phyloP scores from a whole-genome alignment of 208 protist genomes.

The Trypanosoma vivax region DNA sequence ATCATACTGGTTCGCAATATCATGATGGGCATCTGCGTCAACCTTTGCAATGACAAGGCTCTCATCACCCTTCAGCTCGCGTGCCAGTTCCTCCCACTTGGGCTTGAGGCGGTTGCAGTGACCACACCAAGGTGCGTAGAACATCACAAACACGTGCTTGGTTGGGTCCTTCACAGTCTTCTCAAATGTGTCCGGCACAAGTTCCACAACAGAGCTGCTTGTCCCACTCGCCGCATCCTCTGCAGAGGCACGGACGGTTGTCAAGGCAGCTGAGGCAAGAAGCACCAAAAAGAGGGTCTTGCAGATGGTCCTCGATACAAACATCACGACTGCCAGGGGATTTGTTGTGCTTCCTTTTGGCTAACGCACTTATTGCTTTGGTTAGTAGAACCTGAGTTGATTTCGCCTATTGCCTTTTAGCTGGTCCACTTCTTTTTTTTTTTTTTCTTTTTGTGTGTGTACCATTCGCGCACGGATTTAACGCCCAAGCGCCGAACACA shows the following conservation, averaged over 20 bases:
- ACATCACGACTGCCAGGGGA: too few species aligned
- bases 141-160: slow-evolving; percentile 94
- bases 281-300: too few species aligned
- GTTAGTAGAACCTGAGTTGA: too few species aligned
- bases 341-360: too few species aligned
- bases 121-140: slow-evolving; percentile 96
- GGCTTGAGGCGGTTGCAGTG: slow-evolving; percentile 93
- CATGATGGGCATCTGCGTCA: slow-evolving; percentile 45
- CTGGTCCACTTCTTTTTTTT: too few species aligned
- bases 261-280: background rate
- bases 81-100: slow-evolving; percentile 66
- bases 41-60: slow-evolving; percentile 75
- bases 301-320: too few species aligned
- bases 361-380: too few species aligned
- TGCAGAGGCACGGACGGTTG: slow-evolving; percentile 9
- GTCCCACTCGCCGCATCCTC: slow-evolving; percentile 23
- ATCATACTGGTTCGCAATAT: slow-evolving; percentile 39
- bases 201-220: slow-evolving; percentile 25
- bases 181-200: slow-evolving; percentile 74
- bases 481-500: too few species aligned
- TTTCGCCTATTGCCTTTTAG: too few species aligned
- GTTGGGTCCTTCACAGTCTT: slow-evolving; percentile 63
- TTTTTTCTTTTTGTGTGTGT: too few species aligned
- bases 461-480: too few species aligned
- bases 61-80: slow-evolving; percentile 27